Evolutionary conservation across 208 protist genomes (phyloP), one percentile per base, ranked within the genome.

Genomic region (Trichomonas tenax): DNA sequence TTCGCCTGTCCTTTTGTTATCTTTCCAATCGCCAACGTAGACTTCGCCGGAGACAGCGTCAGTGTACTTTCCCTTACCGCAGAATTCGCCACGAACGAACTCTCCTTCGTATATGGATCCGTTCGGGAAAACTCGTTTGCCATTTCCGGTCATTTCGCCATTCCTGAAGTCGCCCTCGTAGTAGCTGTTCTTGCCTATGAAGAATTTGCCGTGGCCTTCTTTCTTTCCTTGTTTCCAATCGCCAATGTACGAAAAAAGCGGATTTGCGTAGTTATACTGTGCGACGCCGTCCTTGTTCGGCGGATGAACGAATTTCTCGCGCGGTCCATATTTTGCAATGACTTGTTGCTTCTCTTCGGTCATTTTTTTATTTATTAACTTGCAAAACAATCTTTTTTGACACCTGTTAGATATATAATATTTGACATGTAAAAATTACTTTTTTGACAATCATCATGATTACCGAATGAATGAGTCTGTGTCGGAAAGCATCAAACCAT

Each of bases 161-260:
- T 93, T 6, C 15, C 36, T 34, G 44, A 93, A 93, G 8, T 93
- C 86, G 0, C 86, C 86, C 38, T 93, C 86, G 38, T 93, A 93
- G 34, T 93, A 93, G n/a, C 86, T 93, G 46, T 93, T 38, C 45
- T 93, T 34, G 3, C 86, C 86, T 21, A 93, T 93, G 17, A 58
- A 51, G 38, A 93, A 51, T 36, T 51, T 93, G 4, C 86, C 86
- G 8, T 51, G 17, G 1, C 86, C 86, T 21, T 93, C n/a, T 93
- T 93, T 93, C 44, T 93, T 93, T 93, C 86, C 86, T 49, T 93
- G 17, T 51, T 93, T 93, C 86, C 86, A 93, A 34, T 93, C 86
- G 0, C 86, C 86, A 38, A 93, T 51, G 31, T 93, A 93, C 34
- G 41, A 48, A 40, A 93, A 93, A 38, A 58, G 46, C 3, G 40